Percentiles rank a stretch among this genome's conserved stretches.
phyloP scores from a whole-genome alignment of 306 rosid genomes.

The Trifolium fragiferum region DNA sequence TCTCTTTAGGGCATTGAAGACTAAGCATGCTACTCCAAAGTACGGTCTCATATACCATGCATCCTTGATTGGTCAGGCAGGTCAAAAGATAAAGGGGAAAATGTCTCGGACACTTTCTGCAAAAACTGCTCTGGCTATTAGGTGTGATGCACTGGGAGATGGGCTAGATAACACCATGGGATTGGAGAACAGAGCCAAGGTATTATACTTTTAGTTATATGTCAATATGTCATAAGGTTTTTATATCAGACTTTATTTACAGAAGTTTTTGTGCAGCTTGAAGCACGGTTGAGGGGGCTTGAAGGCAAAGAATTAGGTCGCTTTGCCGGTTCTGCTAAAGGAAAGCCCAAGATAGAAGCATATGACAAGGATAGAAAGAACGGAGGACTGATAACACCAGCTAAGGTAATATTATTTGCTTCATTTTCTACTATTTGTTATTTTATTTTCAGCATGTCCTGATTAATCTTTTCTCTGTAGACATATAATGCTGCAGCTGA shows the following conservation, averaged over 20 bases:
- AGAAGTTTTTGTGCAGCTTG: slow-evolving; percentile 53
- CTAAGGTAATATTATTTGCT: slow-evolving; percentile 61
- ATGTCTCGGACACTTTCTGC: slow-evolving; percentile 94
- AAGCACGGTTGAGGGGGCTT: slow-evolving; percentile 79
- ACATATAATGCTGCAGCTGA: slow-evolving; percentile 88
- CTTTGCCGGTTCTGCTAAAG: slow-evolving; percentile 86
- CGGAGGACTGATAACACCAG: slow-evolving; percentile 78
- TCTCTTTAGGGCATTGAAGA: slow-evolving; percentile 87
- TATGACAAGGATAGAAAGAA: slow-evolving; percentile 91
- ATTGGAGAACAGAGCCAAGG: slow-evolving; percentile 83
- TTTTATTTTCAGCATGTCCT: neutral
- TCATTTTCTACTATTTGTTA: neutral
- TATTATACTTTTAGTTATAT: slow-evolving; percentile 20
- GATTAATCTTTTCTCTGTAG: slow-evolving; percentile 50
- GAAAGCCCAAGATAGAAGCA: slow-evolving; percentile 85
- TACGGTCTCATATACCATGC: slow-evolving; percentile 98
- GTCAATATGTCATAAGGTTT: neutral
- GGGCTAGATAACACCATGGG: slow-evolving; percentile 82
- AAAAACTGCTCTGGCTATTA: slow-evolving; percentile 78
- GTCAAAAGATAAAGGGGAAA: slow-evolving; percentile 87
- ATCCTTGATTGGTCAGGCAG: slow-evolving; percentile 91
- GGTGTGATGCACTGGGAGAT: slow-evolving; percentile 90
- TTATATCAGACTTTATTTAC: neutral
- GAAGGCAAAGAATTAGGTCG: slow-evolving; percentile 90
- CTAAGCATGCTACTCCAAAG: slow-evolving; percentile 94